Evolutionary conservation across 768 basidiomycete genomes (phyloP), one percentile per base, ranked within the genome.

Genomic region (Leccinum obscurum): DNA sequence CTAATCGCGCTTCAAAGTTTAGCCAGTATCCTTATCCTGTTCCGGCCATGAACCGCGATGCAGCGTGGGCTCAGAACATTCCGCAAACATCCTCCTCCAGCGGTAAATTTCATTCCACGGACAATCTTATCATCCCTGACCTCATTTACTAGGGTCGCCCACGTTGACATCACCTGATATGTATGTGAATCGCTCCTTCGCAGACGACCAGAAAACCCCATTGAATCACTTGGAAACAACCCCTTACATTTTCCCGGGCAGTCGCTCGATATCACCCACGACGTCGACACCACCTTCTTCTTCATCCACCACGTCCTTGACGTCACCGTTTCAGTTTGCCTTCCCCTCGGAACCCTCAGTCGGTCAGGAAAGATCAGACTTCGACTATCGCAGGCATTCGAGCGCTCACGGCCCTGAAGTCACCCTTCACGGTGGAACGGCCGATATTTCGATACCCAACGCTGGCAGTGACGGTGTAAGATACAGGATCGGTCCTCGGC

Each of bases 221-320:
- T 63, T 86, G 58, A 80, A 77, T 63, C 77, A 75, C 62, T 70
- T 88, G 61, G 82, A 86, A 62, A 72, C 80, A 24, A 76, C 82
- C 11, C 80, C 84, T 14, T 87, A 89, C 68, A 77, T 84, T 56
- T 87, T 85, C 70, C 77, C 85, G 14, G 78, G 77, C 60, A 90
- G 87, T 70, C 86, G 90, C 54, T 89, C 90, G 17, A 80, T 89
- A 64, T 90, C 90, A 7, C 88, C 89, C 41, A 80, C 83, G 30
- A 79, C 82, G 22, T 86, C 89, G 2, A 85, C 85, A 39, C 82
- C 80, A 20, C 77, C 80, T 55, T 83, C 86, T 11, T 84, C 86
- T 8, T 84, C 88, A 30, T 84, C 88, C 44, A 81, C 74, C 61
- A 77, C 86, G 48, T 81, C 85, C 59, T 76, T 89, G 69, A 83